Evolutionary conservation across 1,284 basidiomycete species (phyloP).

Genomic region (Sporisorium iseilematis-ciliati): DNA sequence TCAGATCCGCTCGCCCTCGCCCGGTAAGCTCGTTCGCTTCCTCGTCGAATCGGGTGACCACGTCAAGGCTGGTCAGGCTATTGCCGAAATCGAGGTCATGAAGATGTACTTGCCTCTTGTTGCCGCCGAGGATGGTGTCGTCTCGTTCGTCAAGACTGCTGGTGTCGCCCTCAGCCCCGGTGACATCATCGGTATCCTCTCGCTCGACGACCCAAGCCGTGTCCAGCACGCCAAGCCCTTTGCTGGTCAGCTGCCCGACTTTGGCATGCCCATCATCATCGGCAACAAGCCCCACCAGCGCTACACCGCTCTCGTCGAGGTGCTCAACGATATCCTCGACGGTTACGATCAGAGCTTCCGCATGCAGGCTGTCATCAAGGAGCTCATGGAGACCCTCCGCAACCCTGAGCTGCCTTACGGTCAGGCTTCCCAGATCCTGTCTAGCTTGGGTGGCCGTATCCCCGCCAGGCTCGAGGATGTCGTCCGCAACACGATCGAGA

Average conservation of each 20-base stretch:
- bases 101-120: conserved; percentile 75
- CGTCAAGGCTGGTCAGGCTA: conserved; percentile 92
- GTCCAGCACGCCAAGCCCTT: conserved; percentile 99
- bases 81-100: conserved; percentile 90
- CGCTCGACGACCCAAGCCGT: conserved; percentile 93
- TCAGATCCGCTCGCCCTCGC: conserved; percentile 93
- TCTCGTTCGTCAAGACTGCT: conserved; percentile 90
- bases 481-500: conserved; percentile 83
- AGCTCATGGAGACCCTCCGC: conserved; percentile 81
- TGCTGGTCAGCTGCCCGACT: conserved; percentile 81
- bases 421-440: conserved; percentile 85
- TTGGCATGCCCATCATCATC: conserved; percentile 81
- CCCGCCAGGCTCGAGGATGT: conserved; percentile 81
- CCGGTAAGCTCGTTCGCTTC: conserved; percentile 95
- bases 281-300: conserved; percentile 93
- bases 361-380: conserved; percentile 83
- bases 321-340: conserved; percentile 83
- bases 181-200: conserved; percentile 96
- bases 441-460: conserved; percentile 91
- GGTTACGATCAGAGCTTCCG: conserved; percentile 67
- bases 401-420: conserved; percentile 90
- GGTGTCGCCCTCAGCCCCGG: conserved; percentile 97
- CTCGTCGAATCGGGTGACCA: conserved; percentile 97
- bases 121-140: conserved; percentile 91
- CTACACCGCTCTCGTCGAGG: conserved; percentile 80